Percentiles rank a stretch among this genome's conserved stretches.
Conservation (phyloP, 805 yeast species). For the Jamesozyma gamospora region DNA sequence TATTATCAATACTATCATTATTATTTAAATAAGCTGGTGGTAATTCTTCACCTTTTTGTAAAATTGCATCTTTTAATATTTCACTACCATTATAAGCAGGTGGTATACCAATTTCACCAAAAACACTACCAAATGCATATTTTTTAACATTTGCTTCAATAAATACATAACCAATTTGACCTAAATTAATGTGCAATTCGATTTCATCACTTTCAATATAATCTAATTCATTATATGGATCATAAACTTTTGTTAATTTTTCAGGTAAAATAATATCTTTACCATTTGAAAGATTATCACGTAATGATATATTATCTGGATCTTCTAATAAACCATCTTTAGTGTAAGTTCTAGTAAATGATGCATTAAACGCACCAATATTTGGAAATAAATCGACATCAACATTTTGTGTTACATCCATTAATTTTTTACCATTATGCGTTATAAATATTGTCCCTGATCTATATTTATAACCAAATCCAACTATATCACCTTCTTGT, state of each 20-base stretch:
- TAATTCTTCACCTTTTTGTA: constrained; percentile 62
- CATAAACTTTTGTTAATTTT: constrained; percentile 18
- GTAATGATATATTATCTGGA: constrained; percentile 25
- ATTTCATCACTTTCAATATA: constrained; percentile 22
- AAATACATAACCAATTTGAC: constrained; percentile 70
- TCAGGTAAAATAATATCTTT: constrained; percentile 15
- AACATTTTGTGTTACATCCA: constrained; percentile 69
- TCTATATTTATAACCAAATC: constrained; percentile 77
- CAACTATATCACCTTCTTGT: constrained; percentile 83
- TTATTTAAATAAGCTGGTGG: constrained; percentile 63
- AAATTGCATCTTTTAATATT: constrained; percentile 38
- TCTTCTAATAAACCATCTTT: constrained; percentile 29
- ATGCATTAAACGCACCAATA: constrained; percentile 32
- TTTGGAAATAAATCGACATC: constrained; percentile 36
- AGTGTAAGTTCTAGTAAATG: constrained; percentile 30
- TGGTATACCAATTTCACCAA: constrained; percentile 37
- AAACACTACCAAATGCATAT: constrained; percentile 57
- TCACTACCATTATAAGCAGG: constrained; percentile 36
- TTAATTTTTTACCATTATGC: constrained; percentile 79
- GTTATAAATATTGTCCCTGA: constrained; percentile 86
- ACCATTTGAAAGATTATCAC: constrained; percentile 19
- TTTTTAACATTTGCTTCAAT: constrained; percentile 78
- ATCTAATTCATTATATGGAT: constrained; percentile 11
- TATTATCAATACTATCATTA: background rate
- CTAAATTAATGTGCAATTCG: constrained; percentile 54